Evolutionary conservation across 1,284 basidiomycete species (phyloP).

Genomic region (Wallemia mellicola): DNA sequence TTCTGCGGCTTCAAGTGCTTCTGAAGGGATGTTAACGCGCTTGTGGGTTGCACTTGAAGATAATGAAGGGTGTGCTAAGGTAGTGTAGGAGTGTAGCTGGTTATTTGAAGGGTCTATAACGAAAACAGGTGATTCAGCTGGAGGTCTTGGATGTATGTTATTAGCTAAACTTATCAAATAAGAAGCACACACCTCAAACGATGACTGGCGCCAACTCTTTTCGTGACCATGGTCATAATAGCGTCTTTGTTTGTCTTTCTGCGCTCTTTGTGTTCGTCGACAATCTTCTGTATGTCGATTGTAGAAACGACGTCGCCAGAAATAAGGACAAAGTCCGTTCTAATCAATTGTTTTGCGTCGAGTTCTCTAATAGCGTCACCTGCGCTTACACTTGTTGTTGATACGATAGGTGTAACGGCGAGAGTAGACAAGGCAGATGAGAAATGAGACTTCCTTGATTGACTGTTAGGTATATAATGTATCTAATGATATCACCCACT

Average conservation of each 20-base stretch:
- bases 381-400: conserved; percentile 22
- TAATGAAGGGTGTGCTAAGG: conserved; percentile 24
- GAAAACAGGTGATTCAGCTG: conserved; percentile 37
- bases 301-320: conserved; percentile 84
- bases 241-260: conserved; percentile 62
- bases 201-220: conserved; percentile 37
- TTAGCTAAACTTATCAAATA: conserved; percentile 5
- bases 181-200: conserved; percentile 28
- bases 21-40: conserved; percentile 31
- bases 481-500: conserved; percentile 22
- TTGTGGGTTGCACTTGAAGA: conserved; percentile 29
- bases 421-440: conserved; percentile 4
- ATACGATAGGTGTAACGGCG: background rate
- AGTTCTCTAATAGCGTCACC: conserved; percentile 93
- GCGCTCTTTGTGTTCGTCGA: conserved; percentile 61
- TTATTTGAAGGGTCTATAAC: conserved; percentile 27
- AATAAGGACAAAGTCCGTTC: conserved; percentile 74
- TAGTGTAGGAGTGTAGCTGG: conserved; percentile 24
- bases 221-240: conserved; percentile 86
- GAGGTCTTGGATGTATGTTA: conserved; percentile 21
- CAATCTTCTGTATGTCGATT: conserved; percentile 61
- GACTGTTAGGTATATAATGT: background rate
- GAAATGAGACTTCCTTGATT: background rate
- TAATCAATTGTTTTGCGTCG: conserved; percentile 72
- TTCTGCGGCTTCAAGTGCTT: conserved; percentile 34